Percentiles rank a stretch among this genome's conserved stretches.
phyloP scores from a whole-genome alignment of 306 rosid genomes.

The Malus fusca region DNA sequence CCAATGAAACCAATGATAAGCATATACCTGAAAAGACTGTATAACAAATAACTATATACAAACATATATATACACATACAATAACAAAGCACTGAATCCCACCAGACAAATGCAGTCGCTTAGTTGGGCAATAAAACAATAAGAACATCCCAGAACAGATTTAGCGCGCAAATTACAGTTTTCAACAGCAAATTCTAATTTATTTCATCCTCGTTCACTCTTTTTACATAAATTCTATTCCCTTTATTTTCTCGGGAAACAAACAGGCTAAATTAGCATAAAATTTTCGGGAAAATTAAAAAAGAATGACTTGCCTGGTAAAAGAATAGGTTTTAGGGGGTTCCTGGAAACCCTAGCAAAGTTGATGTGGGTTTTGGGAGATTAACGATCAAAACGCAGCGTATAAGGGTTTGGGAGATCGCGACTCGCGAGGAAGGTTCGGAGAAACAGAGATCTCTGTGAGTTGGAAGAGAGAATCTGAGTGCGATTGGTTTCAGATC shows the following conservation, averaged over 20 bases:
- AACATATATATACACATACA: not conserved
- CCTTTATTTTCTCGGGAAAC: constrained; percentile 11
- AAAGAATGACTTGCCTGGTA: constrained; percentile 25
- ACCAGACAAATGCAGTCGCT: not conserved
- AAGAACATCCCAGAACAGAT: not conserved
- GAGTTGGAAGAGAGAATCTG: constrained; percentile 16
- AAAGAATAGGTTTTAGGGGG: not conserved
- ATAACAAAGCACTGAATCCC: not conserved
- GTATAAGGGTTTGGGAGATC: constrained; percentile 12
- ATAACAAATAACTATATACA: not conserved
- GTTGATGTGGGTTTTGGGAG: constrained; percentile 9
- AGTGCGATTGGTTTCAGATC: constrained; percentile 38
- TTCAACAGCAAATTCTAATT: constrained; percentile 4
- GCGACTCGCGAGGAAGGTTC: constrained; percentile 13
- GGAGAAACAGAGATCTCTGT: constrained; percentile 31
- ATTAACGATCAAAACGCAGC: constrained; percentile 9
- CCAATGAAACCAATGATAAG: not conserved
- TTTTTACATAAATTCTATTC: not conserved
- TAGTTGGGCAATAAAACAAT: not conserved
- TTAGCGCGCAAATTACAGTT: not conserved
- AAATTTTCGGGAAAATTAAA: not conserved
- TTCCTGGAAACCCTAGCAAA: constrained; percentile 49
- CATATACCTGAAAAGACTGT: not conserved
- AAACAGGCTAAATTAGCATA: constrained; percentile 13
- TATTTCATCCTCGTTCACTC: not conserved